Percentiles rank a stretch among this genome's conserved stretches.
phyloP scores from a whole-genome alignment of 1,284 basidiomycete genomes.

The Pascua guehoae region DNA sequence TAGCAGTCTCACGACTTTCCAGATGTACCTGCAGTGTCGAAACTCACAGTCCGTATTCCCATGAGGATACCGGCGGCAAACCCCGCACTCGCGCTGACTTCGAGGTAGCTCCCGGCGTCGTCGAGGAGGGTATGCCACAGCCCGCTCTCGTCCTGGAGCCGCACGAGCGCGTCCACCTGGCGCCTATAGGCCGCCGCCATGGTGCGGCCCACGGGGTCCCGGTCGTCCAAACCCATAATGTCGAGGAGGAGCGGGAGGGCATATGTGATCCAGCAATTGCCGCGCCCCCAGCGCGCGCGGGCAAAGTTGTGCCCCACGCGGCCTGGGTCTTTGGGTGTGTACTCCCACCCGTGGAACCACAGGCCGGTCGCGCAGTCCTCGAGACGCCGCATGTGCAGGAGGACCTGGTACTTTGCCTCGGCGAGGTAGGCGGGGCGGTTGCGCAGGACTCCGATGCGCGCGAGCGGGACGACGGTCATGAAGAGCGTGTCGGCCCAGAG shows the following conservation, averaged over 20 bases:
- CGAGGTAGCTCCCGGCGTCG: slow-evolving; percentile 57
- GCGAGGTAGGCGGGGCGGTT: slow-evolving; percentile 58
- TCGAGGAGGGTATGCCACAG: slow-evolving; percentile 61
- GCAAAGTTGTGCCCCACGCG: slow-evolving; percentile 52
- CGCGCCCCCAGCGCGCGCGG: slow-evolving; percentile 57
- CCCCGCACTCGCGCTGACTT: slow-evolving; percentile 58
- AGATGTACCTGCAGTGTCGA: neutral
- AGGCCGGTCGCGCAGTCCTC: slow-evolving; percentile 38
- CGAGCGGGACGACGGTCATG: slow-evolving; percentile 58
- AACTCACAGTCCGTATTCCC: slow-evolving; percentile 3
- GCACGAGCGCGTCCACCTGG: slow-evolving; percentile 57
- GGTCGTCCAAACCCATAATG: slow-evolving; percentile 1
- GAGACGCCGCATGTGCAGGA: slow-evolving; percentile 52
- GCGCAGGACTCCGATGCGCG: slow-evolving; percentile 61
- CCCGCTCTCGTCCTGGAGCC: slow-evolving; percentile 54
- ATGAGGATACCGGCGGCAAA: slow-evolving; percentile 56
- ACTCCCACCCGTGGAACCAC: slow-evolving; percentile 52
- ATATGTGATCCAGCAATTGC: slow-evolving; percentile 55
- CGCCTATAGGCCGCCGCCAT: slow-evolving; percentile 53
- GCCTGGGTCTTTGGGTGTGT: slow-evolving; percentile 8
- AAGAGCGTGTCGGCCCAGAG: slow-evolving; percentile 62
- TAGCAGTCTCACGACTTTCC: no score
- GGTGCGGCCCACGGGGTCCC: slow-evolving; percentile 53
- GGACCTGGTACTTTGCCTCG: slow-evolving; percentile 61
- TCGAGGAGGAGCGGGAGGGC: slow-evolving; percentile 10